A percentile compares a stretch with the other conserved stretches of the same genome.
Conservation (phyloP, 495 filamentous ascomycete genomes). For the Aspergillus indologenus region DNA sequence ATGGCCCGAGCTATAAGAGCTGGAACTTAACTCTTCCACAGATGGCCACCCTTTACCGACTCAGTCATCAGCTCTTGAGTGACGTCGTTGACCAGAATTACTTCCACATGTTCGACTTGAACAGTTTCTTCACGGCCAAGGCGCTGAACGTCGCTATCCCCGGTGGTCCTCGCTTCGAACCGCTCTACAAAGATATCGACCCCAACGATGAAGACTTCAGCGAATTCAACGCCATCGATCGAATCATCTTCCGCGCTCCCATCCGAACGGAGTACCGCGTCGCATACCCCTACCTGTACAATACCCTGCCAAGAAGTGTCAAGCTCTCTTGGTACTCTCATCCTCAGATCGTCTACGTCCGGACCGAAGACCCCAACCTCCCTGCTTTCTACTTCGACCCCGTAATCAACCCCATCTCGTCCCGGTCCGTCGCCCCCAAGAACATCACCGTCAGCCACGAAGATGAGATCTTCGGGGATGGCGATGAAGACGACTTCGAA, state of each 20-base stretch:
- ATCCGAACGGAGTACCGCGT: conserved; percentile 97
- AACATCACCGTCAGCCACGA: conserved; percentile 91
- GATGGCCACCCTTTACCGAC: conserved; percentile 91
- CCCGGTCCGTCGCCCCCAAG: conserved; percentile 89
- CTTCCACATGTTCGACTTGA: conserved; percentile 95
- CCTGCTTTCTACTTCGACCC: conserved; percentile 98
- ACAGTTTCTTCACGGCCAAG: conserved; percentile 95
- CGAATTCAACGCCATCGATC: conserved; percentile 99
- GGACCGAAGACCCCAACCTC: conserved; percentile 81
- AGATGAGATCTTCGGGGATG: conserved; percentile 87
- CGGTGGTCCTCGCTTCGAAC: conserved; percentile 95
- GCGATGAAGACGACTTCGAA: conserved; percentile 86
- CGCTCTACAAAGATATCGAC: conserved; percentile 97
- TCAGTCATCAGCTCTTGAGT: conserved; percentile 86
- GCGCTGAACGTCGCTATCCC: conserved; percentile 96
- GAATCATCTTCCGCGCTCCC: conserved; percentile 96
- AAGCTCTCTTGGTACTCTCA: conserved; percentile 91
- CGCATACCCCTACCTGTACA: conserved; percentile 92
- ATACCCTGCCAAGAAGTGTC: conserved; percentile 91
- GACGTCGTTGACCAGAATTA: conserved; percentile 96
- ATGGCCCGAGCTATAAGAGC: conserved; percentile 92
- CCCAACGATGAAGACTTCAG: conserved; percentile 99
- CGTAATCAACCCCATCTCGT: conserved; percentile 95
- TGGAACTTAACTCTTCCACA: conserved; percentile 95
- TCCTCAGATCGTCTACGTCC: conserved; percentile 88